phyloP scores from a whole-genome alignment of 2,329 filamentous ascomycete genomes.

The Trichocomaceae sp. region DNA sequence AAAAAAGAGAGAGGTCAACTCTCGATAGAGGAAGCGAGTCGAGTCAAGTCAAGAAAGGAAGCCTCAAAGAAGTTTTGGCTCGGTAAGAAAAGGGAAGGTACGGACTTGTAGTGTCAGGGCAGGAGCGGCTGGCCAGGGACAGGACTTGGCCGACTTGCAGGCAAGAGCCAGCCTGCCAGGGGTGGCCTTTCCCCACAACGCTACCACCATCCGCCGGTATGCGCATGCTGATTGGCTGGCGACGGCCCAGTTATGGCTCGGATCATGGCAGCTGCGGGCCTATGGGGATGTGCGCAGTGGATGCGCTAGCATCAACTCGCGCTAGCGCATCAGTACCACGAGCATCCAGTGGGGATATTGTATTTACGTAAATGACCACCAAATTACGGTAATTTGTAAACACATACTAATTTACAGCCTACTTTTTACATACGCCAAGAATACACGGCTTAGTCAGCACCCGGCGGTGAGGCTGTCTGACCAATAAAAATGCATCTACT shows the following conservation, averaged over 20 bases:
- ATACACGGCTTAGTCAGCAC: no score
- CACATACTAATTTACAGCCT: no score
- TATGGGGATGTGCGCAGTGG: conserved; percentile 2
- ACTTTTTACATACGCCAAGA: no score
- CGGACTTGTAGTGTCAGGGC: not conserved
- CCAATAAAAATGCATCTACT: no score
- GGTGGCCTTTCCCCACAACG: conserved; percentile 7
- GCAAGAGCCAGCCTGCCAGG: conserved; percentile 7
- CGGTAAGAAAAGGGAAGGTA: not conserved
- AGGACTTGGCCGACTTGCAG: not conserved
- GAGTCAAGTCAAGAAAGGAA: not conserved
- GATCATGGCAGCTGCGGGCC: conserved; percentile 11
- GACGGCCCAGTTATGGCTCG: not conserved
- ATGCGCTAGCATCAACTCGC: not conserved
- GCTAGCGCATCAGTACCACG: not conserved
- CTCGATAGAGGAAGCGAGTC: not conserved
- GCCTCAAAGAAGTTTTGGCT: not conserved
- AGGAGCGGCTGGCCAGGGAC: conserved; percentile 5
- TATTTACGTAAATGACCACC: not conserved
- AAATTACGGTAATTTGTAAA: no score
- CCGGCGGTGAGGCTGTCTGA: no score
- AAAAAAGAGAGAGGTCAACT: conserved; percentile 8
- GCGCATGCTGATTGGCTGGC: not conserved
- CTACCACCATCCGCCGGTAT: not conserved
- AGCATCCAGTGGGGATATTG: no score